phyloP scores from a whole-genome alignment of 257 asterid genomes.

The Echites panduratus region DNA sequence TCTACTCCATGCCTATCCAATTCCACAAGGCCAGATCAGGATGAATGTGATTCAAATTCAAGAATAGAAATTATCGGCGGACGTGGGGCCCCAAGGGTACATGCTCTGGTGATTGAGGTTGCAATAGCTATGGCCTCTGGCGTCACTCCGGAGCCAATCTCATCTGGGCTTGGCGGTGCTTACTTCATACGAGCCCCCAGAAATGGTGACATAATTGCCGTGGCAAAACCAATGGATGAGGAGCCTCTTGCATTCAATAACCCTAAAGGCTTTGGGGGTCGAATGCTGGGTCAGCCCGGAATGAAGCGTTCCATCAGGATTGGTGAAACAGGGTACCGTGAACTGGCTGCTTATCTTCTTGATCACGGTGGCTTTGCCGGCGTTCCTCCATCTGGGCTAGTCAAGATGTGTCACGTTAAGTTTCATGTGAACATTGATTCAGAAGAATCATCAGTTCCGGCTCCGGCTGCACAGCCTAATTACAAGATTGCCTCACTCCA shows the following conservation, averaged over 20 bases:
- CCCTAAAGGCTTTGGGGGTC: constrained; percentile 82
- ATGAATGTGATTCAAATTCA: constrained; percentile 33
- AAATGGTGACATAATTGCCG: constrained; percentile 62
- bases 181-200: constrained; percentile 58
- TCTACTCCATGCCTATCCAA: constrained; percentile 86
- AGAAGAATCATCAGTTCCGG: constrained; percentile 28
- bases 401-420: constrained; percentile 58
- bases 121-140: constrained; percentile 89
- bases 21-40: constrained; percentile 30
- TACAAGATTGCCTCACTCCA: constrained; percentile 76
- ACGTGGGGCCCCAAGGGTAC: constrained; percentile 53
- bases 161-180: constrained; percentile 93
- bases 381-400: constrained; percentile 88
- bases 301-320: constrained; percentile 79
- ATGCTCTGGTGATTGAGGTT: constrained; percentile 74
- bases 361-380: constrained; percentile 78
- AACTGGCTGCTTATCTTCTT: constrained; percentile 87
- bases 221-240: constrained; percentile 92
- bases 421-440: constrained; percentile 42
- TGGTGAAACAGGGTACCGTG: constrained; percentile 89
- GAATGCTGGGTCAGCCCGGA: constrained; percentile 90
- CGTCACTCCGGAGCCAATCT: constrained; percentile 61
- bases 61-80: constrained; percentile 77
- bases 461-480: constrained; percentile 26
- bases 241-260: constrained; percentile 92